Percentiles rank a stretch among this genome's conserved stretches.
Evolutionary conservation across 176 grass and related monocot genomes (phyloP).

Genomic region (Tuctoria greenei): DNA sequence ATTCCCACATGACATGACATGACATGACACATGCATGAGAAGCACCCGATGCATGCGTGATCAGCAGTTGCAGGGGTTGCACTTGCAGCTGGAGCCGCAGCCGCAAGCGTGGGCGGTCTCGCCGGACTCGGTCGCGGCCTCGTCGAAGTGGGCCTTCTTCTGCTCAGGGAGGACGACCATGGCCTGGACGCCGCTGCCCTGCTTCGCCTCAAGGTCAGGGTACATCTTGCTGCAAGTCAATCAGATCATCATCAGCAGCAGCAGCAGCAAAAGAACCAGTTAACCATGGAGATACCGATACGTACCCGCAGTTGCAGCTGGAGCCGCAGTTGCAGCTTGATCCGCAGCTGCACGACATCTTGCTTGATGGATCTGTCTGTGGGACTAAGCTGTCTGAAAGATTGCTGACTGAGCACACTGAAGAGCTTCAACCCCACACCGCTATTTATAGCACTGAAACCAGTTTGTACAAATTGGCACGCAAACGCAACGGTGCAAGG

Average conservation of each 20-base stretch:
- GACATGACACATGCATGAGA: not conserved
- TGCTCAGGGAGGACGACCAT: constrained; percentile 31
- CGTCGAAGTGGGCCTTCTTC: constrained; percentile 36
- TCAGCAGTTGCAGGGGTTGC: constrained; percentile 7
- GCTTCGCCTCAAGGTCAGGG: constrained; percentile 51
- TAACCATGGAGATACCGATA: too few species aligned
- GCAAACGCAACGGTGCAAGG: not conserved
- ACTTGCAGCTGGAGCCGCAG: constrained; percentile 40
- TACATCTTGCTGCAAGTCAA: constrained; percentile 46
- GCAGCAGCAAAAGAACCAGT: too few species aligned
- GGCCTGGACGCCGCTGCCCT: constrained; percentile 24
- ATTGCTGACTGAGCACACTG: constrained; percentile 22
- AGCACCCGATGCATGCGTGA: not conserved
- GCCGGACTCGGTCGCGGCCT: constrained; percentile 28
- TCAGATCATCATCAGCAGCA: not conserved
- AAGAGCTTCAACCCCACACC: not conserved
- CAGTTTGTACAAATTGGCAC: not conserved
- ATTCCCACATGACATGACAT: not conserved
- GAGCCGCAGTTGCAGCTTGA: constrained; percentile 39
- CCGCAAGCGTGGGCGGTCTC: constrained; percentile 39
- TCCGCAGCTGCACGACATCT: constrained; percentile 56
- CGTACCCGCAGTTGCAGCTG: not conserved
- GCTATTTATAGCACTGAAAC: constrained; percentile 7
- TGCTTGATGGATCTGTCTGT: not conserved
- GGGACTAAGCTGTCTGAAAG: not conserved